Conservation (phyloP, 352 stramenopile genomes). For the Pythium vanterpoolii region DNA sequence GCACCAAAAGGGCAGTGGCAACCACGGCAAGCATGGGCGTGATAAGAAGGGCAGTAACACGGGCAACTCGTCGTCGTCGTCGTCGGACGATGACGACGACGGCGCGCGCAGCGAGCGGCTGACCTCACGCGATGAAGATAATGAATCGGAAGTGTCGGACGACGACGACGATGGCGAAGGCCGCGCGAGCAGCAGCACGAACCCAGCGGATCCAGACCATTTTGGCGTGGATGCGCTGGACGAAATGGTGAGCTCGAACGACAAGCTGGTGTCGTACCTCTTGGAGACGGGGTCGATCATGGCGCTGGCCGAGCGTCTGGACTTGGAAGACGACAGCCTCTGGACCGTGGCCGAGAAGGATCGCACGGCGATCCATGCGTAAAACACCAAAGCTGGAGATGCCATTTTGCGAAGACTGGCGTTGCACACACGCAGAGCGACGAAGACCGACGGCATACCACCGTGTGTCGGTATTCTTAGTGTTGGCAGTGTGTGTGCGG, state of each 20-base stretch:
- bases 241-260: conserved; percentile 82
- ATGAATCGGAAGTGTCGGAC: conserved; percentile 40
- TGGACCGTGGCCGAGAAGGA: conserved; percentile 86
- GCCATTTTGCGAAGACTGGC: not conserved
- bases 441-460: not conserved
- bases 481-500: not conserved
- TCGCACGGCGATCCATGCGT: conserved; percentile 77
- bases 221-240: conserved; percentile 48
- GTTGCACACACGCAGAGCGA: not conserved
- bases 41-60: conserved; percentile 41
- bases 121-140: conserved; percentile 38
- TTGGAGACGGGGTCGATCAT: conserved; percentile 85
- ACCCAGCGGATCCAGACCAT: conserved; percentile 25
- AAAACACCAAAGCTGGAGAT: conserved; percentile 7
- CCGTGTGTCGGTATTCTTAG: not conserved
- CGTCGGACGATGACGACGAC: conserved; percentile 34
- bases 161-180: conserved; percentile 32
- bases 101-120: conserved; percentile 25
- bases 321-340: conserved; percentile 81
- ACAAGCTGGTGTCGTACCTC: conserved; percentile 83
- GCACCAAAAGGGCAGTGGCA: conserved; percentile 31
- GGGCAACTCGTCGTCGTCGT: conserved; percentile 37
- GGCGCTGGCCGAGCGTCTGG: conserved; percentile 73
- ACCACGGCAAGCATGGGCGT: conserved; percentile 17
- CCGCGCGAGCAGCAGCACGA: conserved; percentile 30